Evolutionary conservation across 1,284 basidiomycete species (phyloP).

Genomic region (Trichosporon faecale): DNA sequence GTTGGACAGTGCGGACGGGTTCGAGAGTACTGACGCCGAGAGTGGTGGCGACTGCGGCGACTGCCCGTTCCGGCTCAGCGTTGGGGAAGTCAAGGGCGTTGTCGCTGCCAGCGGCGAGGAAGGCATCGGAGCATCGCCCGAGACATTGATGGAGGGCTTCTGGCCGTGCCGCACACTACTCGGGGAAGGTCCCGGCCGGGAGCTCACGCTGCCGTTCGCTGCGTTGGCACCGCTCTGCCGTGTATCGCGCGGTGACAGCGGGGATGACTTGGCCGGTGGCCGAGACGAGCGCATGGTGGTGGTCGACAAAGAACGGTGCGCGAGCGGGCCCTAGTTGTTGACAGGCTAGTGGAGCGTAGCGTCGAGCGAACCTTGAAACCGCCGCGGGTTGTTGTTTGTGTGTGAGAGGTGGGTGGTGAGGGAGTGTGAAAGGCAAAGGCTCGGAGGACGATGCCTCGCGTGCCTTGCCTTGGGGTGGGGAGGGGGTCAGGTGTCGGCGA

Average conservation of each 20-base stretch:
- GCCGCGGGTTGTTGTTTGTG: background rate
- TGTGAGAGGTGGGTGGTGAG: background rate
- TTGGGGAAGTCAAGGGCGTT: background rate
- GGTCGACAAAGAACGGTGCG: background rate
- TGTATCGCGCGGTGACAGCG: background rate
- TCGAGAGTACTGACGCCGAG: background rate
- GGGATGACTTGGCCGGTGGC: background rate
- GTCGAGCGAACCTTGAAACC: background rate
- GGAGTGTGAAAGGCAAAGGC: background rate
- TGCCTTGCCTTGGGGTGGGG: background rate
- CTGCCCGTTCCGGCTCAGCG: background rate
- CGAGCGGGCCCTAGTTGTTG: background rate
- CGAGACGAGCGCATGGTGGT: background rate
- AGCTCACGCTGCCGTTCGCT: background rate
- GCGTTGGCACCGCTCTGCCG: background rate
- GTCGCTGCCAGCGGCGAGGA: background rate
- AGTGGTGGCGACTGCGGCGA: background rate
- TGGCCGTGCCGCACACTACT: background rate
- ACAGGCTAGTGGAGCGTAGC: background rate
- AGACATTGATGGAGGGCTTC: background rate
- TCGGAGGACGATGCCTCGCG: conserved; percentile 10
- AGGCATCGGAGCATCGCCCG: background rate
- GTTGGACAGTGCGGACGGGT: background rate
- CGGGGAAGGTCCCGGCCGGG: background rate
- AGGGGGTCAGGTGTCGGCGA: background rate